Evolutionary conservation across 225 moss, liverwort and hornwort genomes (phyloP), one percentile per base, ranked within the genome.

Genomic region (Pseudisothecium myosuroides): DNA sequence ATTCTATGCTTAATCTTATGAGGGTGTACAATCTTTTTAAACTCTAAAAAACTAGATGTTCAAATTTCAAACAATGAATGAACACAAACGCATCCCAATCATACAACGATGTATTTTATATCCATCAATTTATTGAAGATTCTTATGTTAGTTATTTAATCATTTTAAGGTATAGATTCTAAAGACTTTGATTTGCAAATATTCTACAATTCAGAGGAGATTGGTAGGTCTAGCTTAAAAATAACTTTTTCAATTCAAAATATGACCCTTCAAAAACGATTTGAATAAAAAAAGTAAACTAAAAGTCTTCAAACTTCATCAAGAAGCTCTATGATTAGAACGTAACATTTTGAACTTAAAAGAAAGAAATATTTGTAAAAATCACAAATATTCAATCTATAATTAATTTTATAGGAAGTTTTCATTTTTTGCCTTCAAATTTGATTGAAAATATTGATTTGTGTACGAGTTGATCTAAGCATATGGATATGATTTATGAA

Each of bases 111-210:
- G 4, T 4, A 3, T 14, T 14, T 26, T 71, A 14, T 14, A 41
- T 26, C 5, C 7, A 23, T 23, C 7, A 37, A 13, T n/a, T 68
- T 68, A 12, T 22, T 8, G 2, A 68, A 68, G 24, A 14, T 39
- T 24, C 24, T 69, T 24, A 1, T 39, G 0, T 68, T 68, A 63
- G 13, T 24, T 24, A 8, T 39, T 68, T 39, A 24, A 24, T 2
- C 4, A 24, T 8, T 24, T 2, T 24, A 69, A 0, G 0, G 4
- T 39, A 4, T 23, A 39, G 39, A 39, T 24, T 24, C 0, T 24
- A 3, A 24, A 14, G 24, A 39, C 7, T 68, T 14, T 39, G 23
- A 4, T 68, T 23, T 23, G 14, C 8, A 69, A 39, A 24, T 39
- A 69, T 12, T 39, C 14, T 1, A 69, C 24, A 69, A 39, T 39